Base-by-base conservation (phyloP, 805 yeast genomes). In the Candida parachauliodes region DNA sequence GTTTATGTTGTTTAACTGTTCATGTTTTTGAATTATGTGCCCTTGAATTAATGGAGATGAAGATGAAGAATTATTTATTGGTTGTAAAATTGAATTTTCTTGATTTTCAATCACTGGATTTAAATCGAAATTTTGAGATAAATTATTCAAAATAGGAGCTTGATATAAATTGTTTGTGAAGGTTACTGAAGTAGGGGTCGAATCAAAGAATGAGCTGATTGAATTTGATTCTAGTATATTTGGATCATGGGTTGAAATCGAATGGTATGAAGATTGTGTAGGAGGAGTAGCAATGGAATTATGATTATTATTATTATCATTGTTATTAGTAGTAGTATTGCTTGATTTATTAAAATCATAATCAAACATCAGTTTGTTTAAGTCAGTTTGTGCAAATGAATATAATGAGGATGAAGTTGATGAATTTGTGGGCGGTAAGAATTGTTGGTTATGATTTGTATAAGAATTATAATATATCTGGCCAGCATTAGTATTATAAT, bases 181-280 rank as follows among this genome's bases (percentile, higher is more conserved):
- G 7, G n/a, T 23, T 8, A 36, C 19, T 27, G 44, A 12, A 7
- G 21, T 33, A n/a, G 43, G 32, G 16, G 37, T 18, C 10, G 30
- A 24, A n/a, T 40, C 40, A 21, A 36, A 40, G 12, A 40, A 38
- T 8, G 43, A 40, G 17, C 32, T 33, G 26, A 40, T 23, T 17
- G 44, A 40, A 8, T 23, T 22, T 19, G 37, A 14, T 9, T 19
- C 14, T 11, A 14, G 10, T 10, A 26, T 11, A 19, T 22, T 30
- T 26, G 37, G 25, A 23, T 25, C 32, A 4, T 23, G 34, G 23
- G 20, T 26, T 22, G 24, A 14, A 15, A 20, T 17, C 24, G 27
- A 21, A 7, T 19, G 33, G 25, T 28, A 24, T 20, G 32, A 21
- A 16, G 37, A 34, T 20, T 31, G 35, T 8, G 32, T 27, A 11